phyloP scores from a whole-genome alignment of 2,329 filamentous ascomycete species.

The Xylariaceae sp. region DNA sequence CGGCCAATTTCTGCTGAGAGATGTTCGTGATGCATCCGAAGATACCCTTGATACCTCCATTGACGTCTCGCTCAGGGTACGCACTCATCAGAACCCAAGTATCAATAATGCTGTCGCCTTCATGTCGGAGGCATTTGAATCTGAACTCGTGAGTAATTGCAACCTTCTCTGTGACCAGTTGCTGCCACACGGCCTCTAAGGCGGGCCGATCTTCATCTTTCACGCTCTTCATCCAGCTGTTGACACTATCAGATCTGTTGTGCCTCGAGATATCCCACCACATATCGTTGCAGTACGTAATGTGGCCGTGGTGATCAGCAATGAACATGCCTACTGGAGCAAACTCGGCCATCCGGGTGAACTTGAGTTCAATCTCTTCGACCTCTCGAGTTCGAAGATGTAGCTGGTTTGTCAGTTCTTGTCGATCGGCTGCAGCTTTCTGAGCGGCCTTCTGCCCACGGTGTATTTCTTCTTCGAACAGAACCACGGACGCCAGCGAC shows the following conservation, averaged over 20 bases:
- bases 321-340: slow-evolving; percentile 84
- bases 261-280: slow-evolving; percentile 70
- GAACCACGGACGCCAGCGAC: slow-evolving; percentile 73
- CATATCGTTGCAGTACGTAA: slow-evolving; percentile 79
- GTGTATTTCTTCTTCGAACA: slow-evolving; percentile 80
- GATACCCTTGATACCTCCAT: slow-evolving; percentile 65
- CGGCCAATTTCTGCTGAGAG: slow-evolving; percentile 78
- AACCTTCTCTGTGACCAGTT: slow-evolving; percentile 55
- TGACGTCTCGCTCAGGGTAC: slow-evolving; percentile 64
- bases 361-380: slow-evolving; percentile 68
- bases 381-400: slow-evolving; percentile 60
- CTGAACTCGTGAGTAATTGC: slow-evolving; percentile 69
- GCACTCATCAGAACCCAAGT: slow-evolving; percentile 77
- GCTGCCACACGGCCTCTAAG: slow-evolving; percentile 58
- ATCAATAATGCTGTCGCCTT: slow-evolving; percentile 56
- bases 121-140: slow-evolving; percentile 65
- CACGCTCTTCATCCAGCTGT: slow-evolving; percentile 70
- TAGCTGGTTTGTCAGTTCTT: slow-evolving; percentile 72
- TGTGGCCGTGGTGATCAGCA: slow-evolving; percentile 64
- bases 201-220: slow-evolving; percentile 59
- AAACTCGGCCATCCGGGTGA: slow-evolving; percentile 80
- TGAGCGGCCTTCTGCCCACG: slow-evolving; percentile 69
- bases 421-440: slow-evolving; percentile 70
- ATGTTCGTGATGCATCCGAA: slow-evolving; percentile 84
- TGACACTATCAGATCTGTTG: slow-evolving; percentile 53